These are phyloP conservation scores for Styphnolobium japonicum DNA, from an alignment of 306 rosid genomes.

Conservation along the genomic window DNA sequence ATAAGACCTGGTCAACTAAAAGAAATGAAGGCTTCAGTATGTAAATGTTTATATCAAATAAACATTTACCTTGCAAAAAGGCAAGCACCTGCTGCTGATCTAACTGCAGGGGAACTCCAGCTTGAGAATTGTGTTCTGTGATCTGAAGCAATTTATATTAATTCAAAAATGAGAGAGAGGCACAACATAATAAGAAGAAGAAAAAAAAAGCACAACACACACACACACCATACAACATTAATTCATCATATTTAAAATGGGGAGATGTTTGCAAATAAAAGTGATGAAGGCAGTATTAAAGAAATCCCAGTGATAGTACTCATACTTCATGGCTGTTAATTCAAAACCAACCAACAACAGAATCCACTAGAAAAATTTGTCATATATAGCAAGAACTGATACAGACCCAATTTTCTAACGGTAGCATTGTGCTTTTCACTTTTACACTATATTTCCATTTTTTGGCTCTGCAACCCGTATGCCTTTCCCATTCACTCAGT, in stretches of 20 bases:
- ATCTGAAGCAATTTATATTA: conserved; percentile 54
- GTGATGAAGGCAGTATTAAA: neutral
- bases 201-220: neutral
- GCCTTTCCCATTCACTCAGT: conserved; percentile 90
- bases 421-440: conserved; percentile 80
- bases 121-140: conserved; percentile 50
- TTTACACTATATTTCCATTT: conserved; percentile 96
- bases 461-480: conserved; percentile 94
- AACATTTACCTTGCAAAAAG: conserved; percentile 67
- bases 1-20: neutral
- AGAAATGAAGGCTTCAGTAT: conserved; percentile 18
- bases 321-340: conserved; percentile 10
- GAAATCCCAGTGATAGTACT: neutral
- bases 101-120: conserved; percentile 48
- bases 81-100: conserved; percentile 69
- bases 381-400: conserved; percentile 16
- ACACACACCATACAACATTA: neutral
- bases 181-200: neutral
- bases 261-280: neutral
- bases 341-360: conserved; percentile 1
- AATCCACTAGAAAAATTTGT: neutral
- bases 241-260: neutral
- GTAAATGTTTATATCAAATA: conserved; percentile 14
- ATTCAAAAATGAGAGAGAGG: conserved; percentile 25
- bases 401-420: conserved; percentile 96